Percentiles rank a stretch among this genome's conserved stretches.
Conservation (phyloP, 2,329 filamentous ascomycete genomes). For the Penicillium sp. region DNA sequence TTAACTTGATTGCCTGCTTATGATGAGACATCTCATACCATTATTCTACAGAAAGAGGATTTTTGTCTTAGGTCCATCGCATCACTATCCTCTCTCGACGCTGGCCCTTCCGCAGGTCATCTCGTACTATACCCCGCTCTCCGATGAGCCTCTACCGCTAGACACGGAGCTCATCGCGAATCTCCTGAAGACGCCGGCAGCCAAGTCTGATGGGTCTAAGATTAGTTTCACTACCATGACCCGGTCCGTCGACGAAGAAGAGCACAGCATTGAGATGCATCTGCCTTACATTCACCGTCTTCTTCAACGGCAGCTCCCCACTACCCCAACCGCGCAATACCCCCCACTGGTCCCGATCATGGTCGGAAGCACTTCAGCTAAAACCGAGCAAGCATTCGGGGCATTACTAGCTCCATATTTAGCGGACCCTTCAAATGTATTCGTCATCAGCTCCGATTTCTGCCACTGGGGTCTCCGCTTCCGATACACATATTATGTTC, state of each 20-base stretch:
- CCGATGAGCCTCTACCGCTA: conserved; percentile 47
- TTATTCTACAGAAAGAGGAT: conserved; percentile 70
- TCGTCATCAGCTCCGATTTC: conserved; percentile 93
- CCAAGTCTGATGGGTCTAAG: conserved; percentile 35
- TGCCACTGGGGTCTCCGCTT: conserved; percentile 94
- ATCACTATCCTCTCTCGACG: conserved; percentile 78
- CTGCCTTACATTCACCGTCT: conserved; percentile 90
- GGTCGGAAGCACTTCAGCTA: conserved; percentile 72
- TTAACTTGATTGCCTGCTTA: not conserved
- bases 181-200: conserved; percentile 36
- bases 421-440: conserved; percentile 72
- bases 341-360: conserved; percentile 84
- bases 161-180: conserved; percentile 49
- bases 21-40: not conserved
- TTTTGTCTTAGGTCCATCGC: conserved; percentile 91
- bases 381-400: conserved; percentile 71
- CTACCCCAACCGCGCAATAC: conserved; percentile 58
- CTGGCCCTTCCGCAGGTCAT: conserved; percentile 76
- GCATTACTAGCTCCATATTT: conserved; percentile 77
- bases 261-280: conserved; percentile 97
- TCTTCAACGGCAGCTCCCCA: conserved; percentile 57
- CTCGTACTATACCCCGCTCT: conserved; percentile 50
- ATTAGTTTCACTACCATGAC: conserved; percentile 61
- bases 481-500: conserved; percentile 78
- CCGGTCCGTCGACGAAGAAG: conserved; percentile 69